These are phyloP conservation scores for Ophiocordyceps polyrhachis-furcata DNA, from an alignment of 2,329 filamentous ascomycete species.

Conservation along the genomic window DNA sequence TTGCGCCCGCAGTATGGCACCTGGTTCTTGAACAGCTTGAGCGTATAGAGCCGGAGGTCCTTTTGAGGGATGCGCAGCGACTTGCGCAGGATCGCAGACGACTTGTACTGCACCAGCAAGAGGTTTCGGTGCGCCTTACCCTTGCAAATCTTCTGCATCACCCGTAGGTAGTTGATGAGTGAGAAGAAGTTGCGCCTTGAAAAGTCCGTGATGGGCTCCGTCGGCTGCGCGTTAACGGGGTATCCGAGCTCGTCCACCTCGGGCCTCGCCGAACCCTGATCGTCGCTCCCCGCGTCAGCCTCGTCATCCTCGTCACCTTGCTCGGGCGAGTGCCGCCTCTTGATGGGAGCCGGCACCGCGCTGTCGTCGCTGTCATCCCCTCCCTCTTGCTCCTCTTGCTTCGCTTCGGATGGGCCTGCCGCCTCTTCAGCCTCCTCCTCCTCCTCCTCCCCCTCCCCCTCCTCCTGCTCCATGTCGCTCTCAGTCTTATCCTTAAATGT, in stretches of 20 bases:
- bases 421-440: slow-evolving; percentile 6
- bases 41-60: slow-evolving; percentile 74
- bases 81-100: slow-evolving; percentile 78
- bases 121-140: slow-evolving; percentile 89
- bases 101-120: slow-evolving; percentile 89
- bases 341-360: slow-evolving; percentile 68
- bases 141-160: slow-evolving; percentile 96
- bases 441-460: too few relatives aligned
- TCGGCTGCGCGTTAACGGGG: slow-evolving; percentile 50
- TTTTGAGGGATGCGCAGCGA: slow-evolving; percentile 79
- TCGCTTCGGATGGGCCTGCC: slow-evolving; percentile 9
- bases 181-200: slow-evolving; percentile 92
- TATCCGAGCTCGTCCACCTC: slow-evolving; percentile 79
- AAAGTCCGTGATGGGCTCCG: slow-evolving; percentile 69
- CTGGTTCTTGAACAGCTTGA: slow-evolving; percentile 97
- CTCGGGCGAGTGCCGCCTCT: slow-evolving; percentile 32
- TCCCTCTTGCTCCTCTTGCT: slow-evolving; percentile 11
- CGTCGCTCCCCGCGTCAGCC: slow-evolving; percentile 12
- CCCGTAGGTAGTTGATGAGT: slow-evolving; percentile 82
- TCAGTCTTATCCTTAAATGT: slow-evolving; percentile 20
- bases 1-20: slow-evolving; percentile 96
- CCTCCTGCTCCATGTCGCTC: slow-evolving; percentile 10
- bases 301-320: slow-evolving; percentile 10
- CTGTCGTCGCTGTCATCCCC: slow-evolving; percentile 50
- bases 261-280: slow-evolving; percentile 21